These are phyloP conservation scores for Yarrowia sp. DNA, from an alignment of 805 yeast genomes.

Conservation along the genomic window DNA sequence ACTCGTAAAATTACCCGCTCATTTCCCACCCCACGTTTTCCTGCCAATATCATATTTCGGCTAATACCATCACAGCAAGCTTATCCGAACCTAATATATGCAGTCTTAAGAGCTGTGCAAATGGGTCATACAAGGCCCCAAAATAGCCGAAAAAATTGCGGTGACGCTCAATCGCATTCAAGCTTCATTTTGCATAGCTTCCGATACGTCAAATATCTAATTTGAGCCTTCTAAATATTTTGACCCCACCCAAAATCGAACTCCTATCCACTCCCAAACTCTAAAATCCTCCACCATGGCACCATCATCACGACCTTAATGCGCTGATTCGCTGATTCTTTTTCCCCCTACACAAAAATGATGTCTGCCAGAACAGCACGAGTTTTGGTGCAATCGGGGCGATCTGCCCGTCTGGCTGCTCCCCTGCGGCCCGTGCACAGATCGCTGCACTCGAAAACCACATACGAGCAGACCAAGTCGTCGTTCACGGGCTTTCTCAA, in stretches of 20 bases:
- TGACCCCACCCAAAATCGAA: background rate
- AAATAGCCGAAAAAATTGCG: too few relatives aligned
- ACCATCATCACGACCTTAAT: background rate
- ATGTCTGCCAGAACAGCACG: slow-evolving; percentile 3
- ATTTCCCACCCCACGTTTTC: background rate
- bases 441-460: slow-evolving; percentile 7
- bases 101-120: background rate
- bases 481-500: slow-evolving; percentile 27
- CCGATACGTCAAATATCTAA: too few relatives aligned
- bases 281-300: slow-evolving; percentile 8
- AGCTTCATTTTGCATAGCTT: too few relatives aligned
- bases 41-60: background rate
- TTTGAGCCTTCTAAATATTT: too few relatives aligned
- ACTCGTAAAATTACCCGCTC: too few relatives aligned
- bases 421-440: slow-evolving; percentile 19
- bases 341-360: background rate
- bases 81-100: slow-evolving; percentile 6
- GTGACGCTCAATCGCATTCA: too few relatives aligned
- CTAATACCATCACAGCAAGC: slow-evolving; percentile 11
- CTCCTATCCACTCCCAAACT: background rate
- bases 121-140: too few relatives aligned
- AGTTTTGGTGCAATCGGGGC: slow-evolving; percentile 11
- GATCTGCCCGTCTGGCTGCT: background rate
- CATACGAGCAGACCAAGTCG: slow-evolving; percentile 15
- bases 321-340: slow-evolving; percentile 13